These are phyloP conservation scores for Torulaspora indica DNA, from an alignment of 805 yeast genomes.

Conservation along the genomic window DNA sequence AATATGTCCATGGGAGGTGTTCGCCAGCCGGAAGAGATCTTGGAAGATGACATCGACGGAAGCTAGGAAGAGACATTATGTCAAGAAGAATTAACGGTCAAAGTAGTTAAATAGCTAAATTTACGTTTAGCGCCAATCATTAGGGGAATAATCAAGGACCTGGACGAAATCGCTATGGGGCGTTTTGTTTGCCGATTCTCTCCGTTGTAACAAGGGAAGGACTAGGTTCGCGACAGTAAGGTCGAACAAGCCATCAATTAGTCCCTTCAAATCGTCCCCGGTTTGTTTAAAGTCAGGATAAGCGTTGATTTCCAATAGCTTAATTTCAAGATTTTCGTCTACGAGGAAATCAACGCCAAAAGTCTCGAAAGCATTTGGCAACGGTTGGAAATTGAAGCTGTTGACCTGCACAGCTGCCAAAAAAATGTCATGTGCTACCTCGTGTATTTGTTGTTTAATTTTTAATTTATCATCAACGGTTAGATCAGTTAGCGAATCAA, in stretches of 20 bases:
- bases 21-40: slow-evolving; percentile 32
- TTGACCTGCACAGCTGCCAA: slow-evolving; percentile 78
- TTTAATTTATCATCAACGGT: slow-evolving; percentile 34
- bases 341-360: slow-evolving; percentile 88
- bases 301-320: slow-evolving; percentile 79
- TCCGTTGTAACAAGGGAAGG: slow-evolving; percentile 42
- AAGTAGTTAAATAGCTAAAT: not conserved
- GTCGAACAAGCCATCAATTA: slow-evolving; percentile 65
- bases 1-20: slow-evolving; percentile 27
- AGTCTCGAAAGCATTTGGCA: slow-evolving; percentile 75
- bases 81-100: not conserved
- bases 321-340: slow-evolving; percentile 49
- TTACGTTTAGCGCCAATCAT: slow-evolving; percentile 33
- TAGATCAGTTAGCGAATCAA: slow-evolving; percentile 51
- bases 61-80: not conserved
- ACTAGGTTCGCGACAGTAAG: slow-evolving; percentile 48
- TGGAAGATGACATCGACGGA: slow-evolving; percentile 17
- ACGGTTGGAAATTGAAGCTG: slow-evolving; percentile 77
- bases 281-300: slow-evolving; percentile 97
- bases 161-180: slow-evolving; percentile 32
- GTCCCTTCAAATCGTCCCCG: slow-evolving; percentile 62
- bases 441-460: slow-evolving; percentile 54
- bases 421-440: slow-evolving; percentile 64
- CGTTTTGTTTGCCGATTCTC: slow-evolving; percentile 12
- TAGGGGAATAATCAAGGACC: slow-evolving; percentile 39